Percentiles rank a stretch among this genome's conserved stretches.
These are phyloP conservation scores for Oryza glaberrima DNA, from an alignment of 176 grass and related monocot genomes.

Conservation along the genomic window DNA sequence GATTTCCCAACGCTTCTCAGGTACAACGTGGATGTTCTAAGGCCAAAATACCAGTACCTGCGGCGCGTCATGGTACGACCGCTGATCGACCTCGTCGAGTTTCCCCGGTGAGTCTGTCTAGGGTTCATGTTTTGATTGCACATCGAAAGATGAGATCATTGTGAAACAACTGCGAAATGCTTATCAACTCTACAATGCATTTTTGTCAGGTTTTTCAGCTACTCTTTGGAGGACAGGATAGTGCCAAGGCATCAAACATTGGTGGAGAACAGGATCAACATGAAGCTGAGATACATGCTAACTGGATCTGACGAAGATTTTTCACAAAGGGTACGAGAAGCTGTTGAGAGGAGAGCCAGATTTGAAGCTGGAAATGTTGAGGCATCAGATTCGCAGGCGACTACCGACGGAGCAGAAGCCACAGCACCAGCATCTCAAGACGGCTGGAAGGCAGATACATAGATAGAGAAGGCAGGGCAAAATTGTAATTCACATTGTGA, in stretches of 20 bases:
- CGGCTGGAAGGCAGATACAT: slow-evolving; percentile 10
- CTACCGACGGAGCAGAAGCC: slow-evolving; percentile 13
- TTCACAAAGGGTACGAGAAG: slow-evolving; percentile 59
- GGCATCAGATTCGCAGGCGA: slow-evolving; percentile 3
- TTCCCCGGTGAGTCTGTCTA: slow-evolving; percentile 62
- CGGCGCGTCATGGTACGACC: slow-evolving; percentile 95
- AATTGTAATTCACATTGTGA: background rate
- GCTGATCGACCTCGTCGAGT: slow-evolving; percentile 82
- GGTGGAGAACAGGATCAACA: slow-evolving; percentile 79
- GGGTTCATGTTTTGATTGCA: background rate
- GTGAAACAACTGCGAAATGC: background rate
- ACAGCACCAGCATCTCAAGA: background rate
- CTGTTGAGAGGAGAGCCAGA: slow-evolving; percentile 68
- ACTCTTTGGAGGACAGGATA: slow-evolving; percentile 84
- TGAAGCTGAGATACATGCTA: slow-evolving; percentile 93
- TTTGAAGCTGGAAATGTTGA: slow-evolving; percentile 62
- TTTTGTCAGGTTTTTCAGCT: slow-evolving; percentile 85
- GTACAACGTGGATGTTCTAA: slow-evolving; percentile 77
- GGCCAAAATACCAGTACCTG: slow-evolving; percentile 86
- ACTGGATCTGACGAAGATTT: slow-evolving; percentile 75
- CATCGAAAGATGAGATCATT: background rate
- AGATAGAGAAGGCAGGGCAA: background rate
- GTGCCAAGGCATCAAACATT: slow-evolving; percentile 69
- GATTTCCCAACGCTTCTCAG: slow-evolving; percentile 90
- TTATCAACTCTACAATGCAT: background rate